Conservation (phyloP, 257 asterid genomes). For the Primulina eburnea region DNA sequence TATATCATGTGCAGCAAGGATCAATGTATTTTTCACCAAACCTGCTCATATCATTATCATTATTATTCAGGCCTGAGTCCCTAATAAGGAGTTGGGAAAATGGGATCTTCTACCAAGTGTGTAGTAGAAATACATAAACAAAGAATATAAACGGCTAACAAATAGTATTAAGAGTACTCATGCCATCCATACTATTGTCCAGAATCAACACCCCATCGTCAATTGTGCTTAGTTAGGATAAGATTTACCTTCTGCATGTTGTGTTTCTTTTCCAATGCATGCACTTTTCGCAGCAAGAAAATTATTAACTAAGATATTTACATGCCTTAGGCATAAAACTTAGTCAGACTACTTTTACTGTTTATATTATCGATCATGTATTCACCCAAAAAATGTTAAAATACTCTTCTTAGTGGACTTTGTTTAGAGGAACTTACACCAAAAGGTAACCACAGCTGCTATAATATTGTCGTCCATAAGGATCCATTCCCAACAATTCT, state of each 20-base stretch:
- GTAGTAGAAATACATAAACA: conserved; percentile 9
- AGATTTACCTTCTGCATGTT: conserved; percentile 12
- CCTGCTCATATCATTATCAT: neutral
- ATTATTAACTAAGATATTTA: conserved; percentile 14
- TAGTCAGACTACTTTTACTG: neutral
- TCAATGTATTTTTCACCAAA: neutral
- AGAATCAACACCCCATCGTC: conserved; percentile 7
- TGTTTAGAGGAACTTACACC: conserved; percentile 63
- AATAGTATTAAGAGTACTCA: conserved; percentile 2
- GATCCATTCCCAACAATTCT: conserved; percentile 74
- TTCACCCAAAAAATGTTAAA: conserved; percentile 11
- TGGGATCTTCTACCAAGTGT: neutral
- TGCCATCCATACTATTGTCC: neutral
- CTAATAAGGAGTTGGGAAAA: neutral
- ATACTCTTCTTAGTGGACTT: conserved; percentile 19
- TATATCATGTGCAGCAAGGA: neutral
- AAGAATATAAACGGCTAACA: neutral
- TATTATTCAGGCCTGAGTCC: neutral
- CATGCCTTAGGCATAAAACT: conserved; percentile 16
- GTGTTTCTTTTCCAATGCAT: neutral
- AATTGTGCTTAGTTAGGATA: neutral
- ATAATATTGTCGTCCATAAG: conserved; percentile 64
- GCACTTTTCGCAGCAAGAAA: conserved; percentile 1
- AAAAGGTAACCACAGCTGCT: conserved; percentile 85
- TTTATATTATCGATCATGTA: conserved; percentile 10